phyloP scores from a whole-genome alignment of 1,139 yeast genomes.

The Taphrina wiesneri region DNA sequence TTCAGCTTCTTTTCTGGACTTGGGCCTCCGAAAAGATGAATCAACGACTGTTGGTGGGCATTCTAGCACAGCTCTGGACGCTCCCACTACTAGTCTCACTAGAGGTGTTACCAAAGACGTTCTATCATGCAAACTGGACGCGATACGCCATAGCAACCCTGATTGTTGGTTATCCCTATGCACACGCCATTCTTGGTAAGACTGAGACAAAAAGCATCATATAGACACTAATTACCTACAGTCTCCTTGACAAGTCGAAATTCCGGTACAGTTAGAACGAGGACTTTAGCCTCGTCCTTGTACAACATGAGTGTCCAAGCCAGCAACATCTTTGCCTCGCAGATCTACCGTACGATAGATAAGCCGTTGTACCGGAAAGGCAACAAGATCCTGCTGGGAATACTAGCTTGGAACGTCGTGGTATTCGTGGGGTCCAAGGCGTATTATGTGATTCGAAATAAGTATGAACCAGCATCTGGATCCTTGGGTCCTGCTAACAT shows the following conservation, averaged over 20 bases:
- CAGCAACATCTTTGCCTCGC: slow-evolving; percentile 54
- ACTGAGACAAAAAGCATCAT: background rate
- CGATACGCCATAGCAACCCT: slow-evolving; percentile 56
- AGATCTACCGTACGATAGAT: slow-evolving; percentile 59
- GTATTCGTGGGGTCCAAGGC: slow-evolving; percentile 39
- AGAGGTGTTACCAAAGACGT: slow-evolving; percentile 40
- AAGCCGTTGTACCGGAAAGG: slow-evolving; percentile 59
- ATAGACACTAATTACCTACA: slow-evolving; percentile 39
- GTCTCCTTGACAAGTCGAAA: slow-evolving; percentile 65
- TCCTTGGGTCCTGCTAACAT: slow-evolving; percentile 48
- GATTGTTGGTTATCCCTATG: slow-evolving; percentile 52
- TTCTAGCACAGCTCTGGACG: slow-evolving; percentile 34
- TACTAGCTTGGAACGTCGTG: slow-evolving; percentile 45
- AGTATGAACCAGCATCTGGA: slow-evolving; percentile 53
- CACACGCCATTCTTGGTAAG: slow-evolving; percentile 1
- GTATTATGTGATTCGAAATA: slow-evolving; percentile 55
- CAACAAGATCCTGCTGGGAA: slow-evolving; percentile 51
- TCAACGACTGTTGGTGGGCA: slow-evolving; percentile 43
- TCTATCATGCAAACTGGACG: slow-evolving; percentile 51
- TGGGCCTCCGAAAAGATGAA: slow-evolving; percentile 50
- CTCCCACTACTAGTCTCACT: background rate
- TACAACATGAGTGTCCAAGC: slow-evolving; percentile 64
- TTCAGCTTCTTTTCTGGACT: slow-evolving; percentile 49
- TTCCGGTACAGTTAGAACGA: slow-evolving; percentile 59
- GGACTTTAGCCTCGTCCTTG: slow-evolving; percentile 63